Evolutionary conservation across 495 filamentous ascomycete species (phyloP).

Genomic region (Xylaria intraflava): DNA sequence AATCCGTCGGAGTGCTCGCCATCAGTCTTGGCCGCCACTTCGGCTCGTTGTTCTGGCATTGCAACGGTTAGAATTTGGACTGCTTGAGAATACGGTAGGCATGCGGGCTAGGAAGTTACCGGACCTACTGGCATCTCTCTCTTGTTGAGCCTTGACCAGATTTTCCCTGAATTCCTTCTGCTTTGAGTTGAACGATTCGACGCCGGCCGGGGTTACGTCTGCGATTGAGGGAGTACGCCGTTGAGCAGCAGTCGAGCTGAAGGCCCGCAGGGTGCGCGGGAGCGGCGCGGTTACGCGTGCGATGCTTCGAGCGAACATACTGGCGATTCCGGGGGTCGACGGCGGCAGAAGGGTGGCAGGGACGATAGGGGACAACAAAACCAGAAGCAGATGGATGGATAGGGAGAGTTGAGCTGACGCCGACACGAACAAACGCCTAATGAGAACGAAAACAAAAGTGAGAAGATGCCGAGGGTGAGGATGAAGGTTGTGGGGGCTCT

Average conservation of each 20-base stretch:
- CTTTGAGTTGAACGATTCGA: slow-evolving; percentile 65
- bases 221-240: slow-evolving; percentile 68
- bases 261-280: slow-evolving; percentile 48
- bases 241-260: slow-evolving; percentile 49
- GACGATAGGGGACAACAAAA: slow-evolving; percentile 1
- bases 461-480: not conserved
- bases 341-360: slow-evolving; percentile 1
- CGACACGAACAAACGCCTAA: not conserved
- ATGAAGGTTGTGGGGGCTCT: not conserved
- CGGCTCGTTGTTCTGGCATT: slow-evolving; percentile 45
- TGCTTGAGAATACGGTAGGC: not conserved
- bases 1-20: slow-evolving; percentile 45
- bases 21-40: slow-evolving; percentile 33
- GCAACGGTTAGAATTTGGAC: slow-evolving; percentile 11
- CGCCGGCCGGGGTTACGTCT: slow-evolving; percentile 63
- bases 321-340: slow-evolving; percentile 8
- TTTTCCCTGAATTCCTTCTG: slow-evolving; percentile 84
- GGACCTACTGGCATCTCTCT: slow-evolving; percentile 72
- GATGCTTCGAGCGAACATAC: slow-evolving; percentile 31
- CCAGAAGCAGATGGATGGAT: not conserved
- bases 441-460: not conserved
- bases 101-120: slow-evolving; percentile 44
- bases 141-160: slow-evolving; percentile 68
- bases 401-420: not conserved
- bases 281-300: slow-evolving; percentile 41